phyloP scores from a whole-genome alignment of 257 asterid species.

The Rhazya stricta region DNA sequence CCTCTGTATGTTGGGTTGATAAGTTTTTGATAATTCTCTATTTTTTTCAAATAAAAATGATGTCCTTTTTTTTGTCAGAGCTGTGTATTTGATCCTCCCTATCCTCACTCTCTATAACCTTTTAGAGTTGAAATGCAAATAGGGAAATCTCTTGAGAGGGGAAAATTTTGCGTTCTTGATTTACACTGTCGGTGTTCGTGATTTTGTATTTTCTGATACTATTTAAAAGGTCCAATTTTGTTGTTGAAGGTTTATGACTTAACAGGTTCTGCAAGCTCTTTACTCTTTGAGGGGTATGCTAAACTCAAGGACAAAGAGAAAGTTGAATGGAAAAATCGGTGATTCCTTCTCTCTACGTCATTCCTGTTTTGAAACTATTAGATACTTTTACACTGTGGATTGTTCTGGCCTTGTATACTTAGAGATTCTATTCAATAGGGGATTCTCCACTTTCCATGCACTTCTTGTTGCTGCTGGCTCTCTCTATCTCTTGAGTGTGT shows the following conservation, averaged over 20 bases:
- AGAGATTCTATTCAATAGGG: conserved; percentile 41
- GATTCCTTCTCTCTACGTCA: conserved; percentile 16
- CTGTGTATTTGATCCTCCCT: background rate
- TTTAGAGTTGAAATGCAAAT: background rate
- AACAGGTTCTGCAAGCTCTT: conserved; percentile 64
- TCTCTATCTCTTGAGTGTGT: conserved; percentile 56
- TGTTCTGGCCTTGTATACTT: conserved; percentile 9
- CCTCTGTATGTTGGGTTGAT: background rate
- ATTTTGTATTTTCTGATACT: conserved; percentile 20
- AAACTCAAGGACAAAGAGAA: conserved; percentile 59
- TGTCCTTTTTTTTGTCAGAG: background rate
- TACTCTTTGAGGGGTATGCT: conserved; percentile 52
- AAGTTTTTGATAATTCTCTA: background rate
- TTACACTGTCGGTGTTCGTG: conserved; percentile 2
- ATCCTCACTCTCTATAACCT: background rate
- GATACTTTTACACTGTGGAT: conserved; percentile 1
- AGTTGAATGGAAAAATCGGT: conserved; percentile 95
- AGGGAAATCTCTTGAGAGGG: conserved; percentile 8
- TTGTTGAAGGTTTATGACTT: conserved; percentile 73
- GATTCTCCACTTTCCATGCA: conserved; percentile 90
- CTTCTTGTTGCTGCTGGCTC: conserved; percentile 60
- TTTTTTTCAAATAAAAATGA: background rate
- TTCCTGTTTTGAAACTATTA: conserved; percentile 2
- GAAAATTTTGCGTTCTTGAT: conserved; percentile 33
- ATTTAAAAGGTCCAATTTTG: conserved; percentile 30